These are phyloP conservation scores for Blastobotrys ciferrii DNA, from an alignment of 1,139 yeast species.

Conservation along the genomic window DNA sequence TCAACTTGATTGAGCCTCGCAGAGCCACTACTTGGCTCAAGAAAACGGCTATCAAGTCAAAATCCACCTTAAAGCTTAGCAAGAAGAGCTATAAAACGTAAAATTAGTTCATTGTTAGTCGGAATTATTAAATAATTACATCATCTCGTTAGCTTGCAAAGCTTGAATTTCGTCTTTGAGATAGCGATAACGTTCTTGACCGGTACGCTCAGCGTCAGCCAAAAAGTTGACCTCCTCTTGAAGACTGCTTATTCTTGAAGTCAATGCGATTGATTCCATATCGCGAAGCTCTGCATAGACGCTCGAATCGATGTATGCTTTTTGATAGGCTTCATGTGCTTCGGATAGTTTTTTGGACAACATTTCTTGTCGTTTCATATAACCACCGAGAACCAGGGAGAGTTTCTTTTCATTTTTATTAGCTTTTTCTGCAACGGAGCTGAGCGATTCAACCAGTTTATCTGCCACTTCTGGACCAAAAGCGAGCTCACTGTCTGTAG, in stretches of 20 bases:
- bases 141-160: neutral
- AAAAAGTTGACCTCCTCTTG: slow-evolving; percentile 44
- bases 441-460: neutral
- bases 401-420: slow-evolving; percentile 40
- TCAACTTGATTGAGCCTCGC: too few species aligned
- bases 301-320: slow-evolving; percentile 30
- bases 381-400: slow-evolving; percentile 38
- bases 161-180: slow-evolving; percentile 8
- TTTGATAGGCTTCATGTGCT: slow-evolving; percentile 32
- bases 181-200: slow-evolving; percentile 36
- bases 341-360: slow-evolving; percentile 34
- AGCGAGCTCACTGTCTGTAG: neutral
- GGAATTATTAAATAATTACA: neutral
- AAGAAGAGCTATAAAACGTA: too few species aligned
- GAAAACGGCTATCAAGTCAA: too few species aligned
- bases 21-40: too few species aligned
- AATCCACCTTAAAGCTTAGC: too few species aligned
- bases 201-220: slow-evolving; percentile 41
- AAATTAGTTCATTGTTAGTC: neutral
- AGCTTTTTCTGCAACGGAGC: slow-evolving; percentile 32
- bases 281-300: slow-evolving; percentile 31
- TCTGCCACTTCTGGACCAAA: neutral
- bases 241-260: slow-evolving; percentile 35
- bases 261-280: slow-evolving; percentile 39
- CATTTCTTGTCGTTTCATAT: slow-evolving; percentile 35